These are phyloP conservation scores for Solanum clarkiae DNA, from an alignment of 257 asterid species.

Conservation along the genomic window DNA sequence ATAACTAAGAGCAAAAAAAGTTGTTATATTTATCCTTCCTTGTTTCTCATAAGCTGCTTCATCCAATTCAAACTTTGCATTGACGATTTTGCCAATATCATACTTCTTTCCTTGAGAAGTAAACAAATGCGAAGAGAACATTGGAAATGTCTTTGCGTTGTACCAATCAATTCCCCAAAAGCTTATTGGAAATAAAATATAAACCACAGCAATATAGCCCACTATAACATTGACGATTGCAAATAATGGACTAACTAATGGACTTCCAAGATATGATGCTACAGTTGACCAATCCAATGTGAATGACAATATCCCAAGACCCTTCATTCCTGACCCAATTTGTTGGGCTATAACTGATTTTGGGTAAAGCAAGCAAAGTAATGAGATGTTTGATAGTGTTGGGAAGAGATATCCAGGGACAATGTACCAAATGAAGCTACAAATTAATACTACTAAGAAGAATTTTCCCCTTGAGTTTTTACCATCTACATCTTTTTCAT, in stretches of 20 bases:
- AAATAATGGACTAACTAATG: background rate
- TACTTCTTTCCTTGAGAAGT: background rate
- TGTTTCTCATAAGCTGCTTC: background rate
- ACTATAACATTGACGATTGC: background rate
- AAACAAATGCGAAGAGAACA: background rate
- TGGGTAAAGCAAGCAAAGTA: background rate
- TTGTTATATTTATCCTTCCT: background rate
- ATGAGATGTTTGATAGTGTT: background rate
- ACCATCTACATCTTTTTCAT: background rate
- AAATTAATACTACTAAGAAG: background rate
- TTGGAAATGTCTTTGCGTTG: background rate
- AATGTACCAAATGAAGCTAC: background rate
- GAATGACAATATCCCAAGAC: background rate
- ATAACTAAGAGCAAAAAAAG: background rate
- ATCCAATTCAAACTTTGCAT: slow-evolving; percentile 2
- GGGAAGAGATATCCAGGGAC: background rate
- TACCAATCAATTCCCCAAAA: background rate
- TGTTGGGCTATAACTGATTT: background rate
- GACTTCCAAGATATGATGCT: background rate
- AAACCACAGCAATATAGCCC: background rate
- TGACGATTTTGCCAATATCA: background rate
- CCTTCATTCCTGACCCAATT: slow-evolving; percentile 1
- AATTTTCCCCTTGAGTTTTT: background rate
- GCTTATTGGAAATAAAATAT: background rate
- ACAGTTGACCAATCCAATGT: slow-evolving; percentile 2